phyloP scores from a whole-genome alignment of 177 flowering plant genomes.

The Telopea speciosissima region DNA sequence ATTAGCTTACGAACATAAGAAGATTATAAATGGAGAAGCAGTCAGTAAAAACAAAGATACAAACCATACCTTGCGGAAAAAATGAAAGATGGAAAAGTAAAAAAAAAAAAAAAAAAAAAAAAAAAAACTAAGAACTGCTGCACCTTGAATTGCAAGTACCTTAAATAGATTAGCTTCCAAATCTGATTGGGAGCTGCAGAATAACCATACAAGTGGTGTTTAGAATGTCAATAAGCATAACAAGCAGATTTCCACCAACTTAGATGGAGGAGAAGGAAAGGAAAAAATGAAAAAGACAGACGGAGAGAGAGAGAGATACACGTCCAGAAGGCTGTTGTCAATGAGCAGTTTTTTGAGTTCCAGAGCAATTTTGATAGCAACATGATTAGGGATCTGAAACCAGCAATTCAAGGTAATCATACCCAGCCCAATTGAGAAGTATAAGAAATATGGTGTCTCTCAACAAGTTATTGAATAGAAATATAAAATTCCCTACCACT shows the following conservation, averaged over 20 bases:
- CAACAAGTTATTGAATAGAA: too few species aligned
- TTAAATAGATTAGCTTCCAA: conserved; percentile 92
- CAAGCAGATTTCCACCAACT: not conserved
- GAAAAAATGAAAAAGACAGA: not conserved
- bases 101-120: too few species aligned
- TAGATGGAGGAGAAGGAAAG: too few species aligned
- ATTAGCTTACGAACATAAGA: not conserved
- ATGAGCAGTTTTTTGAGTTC: conserved; percentile 93
- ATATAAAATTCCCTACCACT: too few species aligned
- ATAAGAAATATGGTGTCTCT: too few species aligned
- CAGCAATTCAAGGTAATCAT: conserved; percentile 5
- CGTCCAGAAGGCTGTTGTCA: conserved; percentile 94
- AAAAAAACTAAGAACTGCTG: not conserved
- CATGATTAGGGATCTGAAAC: conserved; percentile 94
- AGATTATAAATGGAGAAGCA: not conserved
- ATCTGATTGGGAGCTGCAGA: conserved; percentile 83
- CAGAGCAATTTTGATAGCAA: conserved; percentile 89
- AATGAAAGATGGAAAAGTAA: too few species aligned
- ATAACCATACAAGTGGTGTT: conserved; percentile 1
- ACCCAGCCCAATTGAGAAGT: not conserved
- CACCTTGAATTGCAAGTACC: conserved; percentile 36
- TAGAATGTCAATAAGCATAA: not conserved
- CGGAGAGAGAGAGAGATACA: conserved; percentile 40
- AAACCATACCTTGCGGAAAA: not conserved
- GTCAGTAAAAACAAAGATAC: not conserved